These are phyloP conservation scores for Straminergon stramineum DNA, from an alignment of 225 moss, liverwort and hornwort genomes.

Conservation along the genomic window DNA sequence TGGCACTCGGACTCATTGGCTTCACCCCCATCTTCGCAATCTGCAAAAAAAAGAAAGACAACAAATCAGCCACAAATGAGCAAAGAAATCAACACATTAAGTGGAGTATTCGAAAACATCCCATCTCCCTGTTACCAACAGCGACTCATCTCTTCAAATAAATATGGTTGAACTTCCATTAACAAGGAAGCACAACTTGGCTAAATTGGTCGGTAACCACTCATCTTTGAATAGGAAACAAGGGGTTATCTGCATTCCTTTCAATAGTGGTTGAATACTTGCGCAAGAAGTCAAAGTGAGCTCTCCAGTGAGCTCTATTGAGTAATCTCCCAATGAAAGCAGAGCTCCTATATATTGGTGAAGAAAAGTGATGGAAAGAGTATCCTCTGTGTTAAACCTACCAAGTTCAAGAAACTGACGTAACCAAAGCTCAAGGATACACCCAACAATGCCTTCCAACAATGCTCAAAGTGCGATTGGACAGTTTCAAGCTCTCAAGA, in stretches of 20 bases:
- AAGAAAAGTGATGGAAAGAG: background rate
- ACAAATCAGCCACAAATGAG: background rate
- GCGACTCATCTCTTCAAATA: background rate
- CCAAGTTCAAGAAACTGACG: background rate
- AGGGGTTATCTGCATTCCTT: background rate
- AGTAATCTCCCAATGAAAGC: background rate
- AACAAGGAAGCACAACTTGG: background rate
- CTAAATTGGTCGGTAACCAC: background rate
- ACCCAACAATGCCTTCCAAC: background rate
- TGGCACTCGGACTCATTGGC: constrained; percentile 44
- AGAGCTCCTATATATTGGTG: background rate
- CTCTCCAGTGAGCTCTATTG: background rate
- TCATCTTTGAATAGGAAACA: background rate
- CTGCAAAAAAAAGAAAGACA: background rate
- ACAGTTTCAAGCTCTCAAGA: background rate
- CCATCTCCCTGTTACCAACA: background rate
- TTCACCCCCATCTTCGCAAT: constrained; percentile 19
- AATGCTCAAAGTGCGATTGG: background rate
- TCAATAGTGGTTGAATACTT: background rate
- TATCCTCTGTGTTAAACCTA: background rate
- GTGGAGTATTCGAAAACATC: background rate
- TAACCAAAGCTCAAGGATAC: background rate
- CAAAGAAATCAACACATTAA: background rate
- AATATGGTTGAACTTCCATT: background rate
- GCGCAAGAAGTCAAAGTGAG: background rate